These are phyloP conservation scores for Scheffersomyces coipomensis DNA, from an alignment of 805 yeast species.

Conservation along the genomic window DNA sequence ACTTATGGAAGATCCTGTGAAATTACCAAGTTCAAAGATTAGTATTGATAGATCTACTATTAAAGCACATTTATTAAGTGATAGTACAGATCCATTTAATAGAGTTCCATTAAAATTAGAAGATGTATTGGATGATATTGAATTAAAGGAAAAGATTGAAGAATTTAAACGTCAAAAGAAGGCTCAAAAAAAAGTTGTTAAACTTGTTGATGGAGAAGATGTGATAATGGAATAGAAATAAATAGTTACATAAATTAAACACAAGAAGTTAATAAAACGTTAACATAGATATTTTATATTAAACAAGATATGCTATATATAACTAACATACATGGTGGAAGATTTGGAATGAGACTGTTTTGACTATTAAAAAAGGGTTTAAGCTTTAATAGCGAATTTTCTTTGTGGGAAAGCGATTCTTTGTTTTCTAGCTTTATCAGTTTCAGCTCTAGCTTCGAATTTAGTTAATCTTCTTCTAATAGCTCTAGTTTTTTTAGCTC, in stretches of 20 bases:
- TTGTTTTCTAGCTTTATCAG: slow-evolving; percentile 90
- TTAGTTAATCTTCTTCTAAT: slow-evolving; percentile 94
- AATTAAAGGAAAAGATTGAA: slow-evolving; percentile 59
- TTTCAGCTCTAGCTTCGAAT: slow-evolving; percentile 75
- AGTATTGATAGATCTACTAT: slow-evolving; percentile 88
- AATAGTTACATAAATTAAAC: background rate
- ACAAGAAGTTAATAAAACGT: background rate
- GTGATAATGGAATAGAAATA: slow-evolving; percentile 16
- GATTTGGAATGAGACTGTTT: background rate
- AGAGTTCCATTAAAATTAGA: slow-evolving; percentile 87
- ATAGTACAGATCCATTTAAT: slow-evolving; percentile 96
- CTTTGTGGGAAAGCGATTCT: slow-evolving; percentile 96
- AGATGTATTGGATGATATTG: slow-evolving; percentile 79
- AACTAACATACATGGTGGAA: background rate
- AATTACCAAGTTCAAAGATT: slow-evolving; percentile 82
- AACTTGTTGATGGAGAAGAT: slow-evolving; percentile 8
- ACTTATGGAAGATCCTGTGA: slow-evolving; percentile 93
- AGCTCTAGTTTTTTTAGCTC: slow-evolving; percentile 99
- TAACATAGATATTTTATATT: background rate
- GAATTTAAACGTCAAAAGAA: slow-evolving; percentile 52
- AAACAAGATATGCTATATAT: background rate
- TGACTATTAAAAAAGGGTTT: too few species aligned
- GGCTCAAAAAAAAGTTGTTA: slow-evolving; percentile 12
- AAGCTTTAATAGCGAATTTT: slow-evolving; percentile 98
- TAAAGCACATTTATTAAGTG: slow-evolving; percentile 89